Evolutionary conservation across 257 asterid species (phyloP).

Genomic region (Ajuga chamaepitys): DNA sequence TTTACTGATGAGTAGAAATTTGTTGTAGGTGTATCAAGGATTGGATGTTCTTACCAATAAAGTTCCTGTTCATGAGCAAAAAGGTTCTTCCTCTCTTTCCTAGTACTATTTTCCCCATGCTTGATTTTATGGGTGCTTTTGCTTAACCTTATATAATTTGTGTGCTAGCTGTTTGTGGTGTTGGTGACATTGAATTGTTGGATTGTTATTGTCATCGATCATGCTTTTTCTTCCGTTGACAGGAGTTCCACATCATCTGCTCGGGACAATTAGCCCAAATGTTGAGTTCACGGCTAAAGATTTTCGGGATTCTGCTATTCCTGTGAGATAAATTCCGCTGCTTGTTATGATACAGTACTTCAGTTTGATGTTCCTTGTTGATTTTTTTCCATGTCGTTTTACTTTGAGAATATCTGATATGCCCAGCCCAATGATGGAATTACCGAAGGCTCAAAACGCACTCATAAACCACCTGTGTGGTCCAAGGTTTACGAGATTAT

Average conservation of each 20-base stretch:
- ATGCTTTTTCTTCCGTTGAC: slow-evolving; percentile 8
- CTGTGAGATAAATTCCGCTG: slow-evolving; percentile 34
- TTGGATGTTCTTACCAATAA: slow-evolving; percentile 88
- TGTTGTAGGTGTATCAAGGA: slow-evolving; percentile 59
- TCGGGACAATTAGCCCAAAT: slow-evolving; percentile 68
- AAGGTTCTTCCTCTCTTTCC: slow-evolving; percentile 39
- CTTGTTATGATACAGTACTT: neutral
- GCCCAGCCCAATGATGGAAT: too few relatives aligned
- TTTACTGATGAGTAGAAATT: neutral
- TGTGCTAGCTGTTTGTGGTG: neutral
- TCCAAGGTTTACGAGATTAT: too few relatives aligned
- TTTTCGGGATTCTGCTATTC: slow-evolving; percentile 71
- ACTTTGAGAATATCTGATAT: too few relatives aligned
- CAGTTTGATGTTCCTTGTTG: neutral
- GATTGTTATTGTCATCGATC: slow-evolving; percentile 1
- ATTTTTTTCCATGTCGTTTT: neutral
- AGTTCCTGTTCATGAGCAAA: slow-evolving; percentile 61
- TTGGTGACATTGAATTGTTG: neutral
- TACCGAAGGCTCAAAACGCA: too few relatives aligned
- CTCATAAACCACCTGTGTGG: too few relatives aligned
- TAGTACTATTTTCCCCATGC: neutral
- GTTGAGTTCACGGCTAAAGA: slow-evolving; percentile 76
- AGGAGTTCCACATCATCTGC: slow-evolving; percentile 88
- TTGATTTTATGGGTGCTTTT: neutral
- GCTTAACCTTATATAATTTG: neutral